These are phyloP conservation scores for Sodiomyces alkalinus DNA, from an alignment of 2,329 filamentous ascomycete species.

Conservation along the genomic window DNA sequence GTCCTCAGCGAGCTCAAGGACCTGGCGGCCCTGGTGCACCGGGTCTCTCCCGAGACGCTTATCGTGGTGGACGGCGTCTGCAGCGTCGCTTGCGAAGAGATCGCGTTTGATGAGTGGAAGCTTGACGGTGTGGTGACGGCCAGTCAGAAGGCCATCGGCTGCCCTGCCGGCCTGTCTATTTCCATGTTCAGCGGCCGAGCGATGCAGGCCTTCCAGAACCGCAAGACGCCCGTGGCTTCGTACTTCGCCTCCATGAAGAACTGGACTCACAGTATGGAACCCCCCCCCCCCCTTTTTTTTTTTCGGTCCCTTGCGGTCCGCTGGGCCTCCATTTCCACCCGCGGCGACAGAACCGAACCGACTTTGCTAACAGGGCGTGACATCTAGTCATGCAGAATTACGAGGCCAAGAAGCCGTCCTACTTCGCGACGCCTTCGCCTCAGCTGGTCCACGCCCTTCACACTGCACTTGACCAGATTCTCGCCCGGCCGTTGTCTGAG, in stretches of 20 bases:
- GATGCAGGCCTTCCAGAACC: constrained; percentile 61
- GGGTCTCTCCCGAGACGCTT: constrained; percentile 80
- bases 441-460: constrained; percentile 88
- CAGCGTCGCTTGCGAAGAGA: constrained; percentile 91
- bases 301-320: constrained; percentile 5
- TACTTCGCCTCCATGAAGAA: constrained; percentile 98
- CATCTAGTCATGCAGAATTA: constrained; percentile 97
- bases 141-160: constrained; percentile 92
- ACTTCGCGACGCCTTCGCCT: constrained; percentile 92
- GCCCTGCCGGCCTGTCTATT: constrained; percentile 85
- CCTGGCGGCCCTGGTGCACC: constrained; percentile 67
- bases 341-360: background rate
- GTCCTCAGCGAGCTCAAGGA: constrained; percentile 83
- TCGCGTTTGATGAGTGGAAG: constrained; percentile 89
- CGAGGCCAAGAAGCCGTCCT: constrained; percentile 91
- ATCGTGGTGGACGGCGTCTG: constrained; percentile 92
- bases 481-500: constrained; percentile 63
- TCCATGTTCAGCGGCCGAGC: constrained; percentile 85
- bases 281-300: background rate
- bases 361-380: too few relatives aligned
- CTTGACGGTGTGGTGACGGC: constrained; percentile 88
- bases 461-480: constrained; percentile 74
- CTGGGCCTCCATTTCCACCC: too few relatives aligned
- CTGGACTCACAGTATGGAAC: constrained; percentile 67
- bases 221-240: constrained; percentile 67